Percentiles rank a stretch among this genome's conserved stretches.
Conservation (phyloP, 176 grass and related monocot genomes). For the Musa acuminata region DNA sequence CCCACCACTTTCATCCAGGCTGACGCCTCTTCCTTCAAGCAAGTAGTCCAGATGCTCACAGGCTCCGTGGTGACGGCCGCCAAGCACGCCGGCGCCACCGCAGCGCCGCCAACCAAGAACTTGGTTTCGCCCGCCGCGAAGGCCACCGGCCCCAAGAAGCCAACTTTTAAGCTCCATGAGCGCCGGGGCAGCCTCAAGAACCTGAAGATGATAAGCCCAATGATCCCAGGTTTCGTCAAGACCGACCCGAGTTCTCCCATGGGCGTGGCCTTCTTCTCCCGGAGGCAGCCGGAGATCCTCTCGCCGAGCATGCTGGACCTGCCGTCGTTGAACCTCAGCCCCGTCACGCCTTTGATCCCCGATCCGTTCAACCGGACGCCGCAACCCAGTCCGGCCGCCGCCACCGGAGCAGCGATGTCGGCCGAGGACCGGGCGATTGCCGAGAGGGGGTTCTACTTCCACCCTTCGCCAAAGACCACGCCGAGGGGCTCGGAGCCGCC, state of each 20-base stretch:
- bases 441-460: slow-evolving; percentile 68
- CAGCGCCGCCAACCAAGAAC: slow-evolving; percentile 1
- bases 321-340: slow-evolving; percentile 68
- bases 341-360: slow-evolving; percentile 67
- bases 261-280: slow-evolving; percentile 23
- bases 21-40: slow-evolving; percentile 86
- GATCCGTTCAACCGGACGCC: slow-evolving; percentile 50
- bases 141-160: slow-evolving; percentile 68
- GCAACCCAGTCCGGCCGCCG: slow-evolving; percentile 7
- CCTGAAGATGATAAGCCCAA: slow-evolving; percentile 81
- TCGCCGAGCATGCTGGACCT: slow-evolving; percentile 85
- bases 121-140: slow-evolving; percentile 3
- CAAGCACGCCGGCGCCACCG: slow-evolving; percentile 20
- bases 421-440: slow-evolving; percentile 74
- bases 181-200: slow-evolving; percentile 70
- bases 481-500: slow-evolving; percentile 34
- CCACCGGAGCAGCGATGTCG: slow-evolving; percentile 20
- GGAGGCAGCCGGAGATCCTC: slow-evolving; percentile 51
- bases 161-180: slow-evolving; percentile 91
- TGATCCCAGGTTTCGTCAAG: slow-evolving; percentile 38
- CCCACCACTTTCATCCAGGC: slow-evolving; percentile 97
- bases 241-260: not conserved
- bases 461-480: slow-evolving; percentile 54
- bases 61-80: slow-evolving; percentile 40
- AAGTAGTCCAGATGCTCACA: slow-evolving; percentile 98